Evolutionary conservation across 2,329 filamentous ascomycete species (phyloP).

Genomic region (Chaetomium olivaceum): DNA sequence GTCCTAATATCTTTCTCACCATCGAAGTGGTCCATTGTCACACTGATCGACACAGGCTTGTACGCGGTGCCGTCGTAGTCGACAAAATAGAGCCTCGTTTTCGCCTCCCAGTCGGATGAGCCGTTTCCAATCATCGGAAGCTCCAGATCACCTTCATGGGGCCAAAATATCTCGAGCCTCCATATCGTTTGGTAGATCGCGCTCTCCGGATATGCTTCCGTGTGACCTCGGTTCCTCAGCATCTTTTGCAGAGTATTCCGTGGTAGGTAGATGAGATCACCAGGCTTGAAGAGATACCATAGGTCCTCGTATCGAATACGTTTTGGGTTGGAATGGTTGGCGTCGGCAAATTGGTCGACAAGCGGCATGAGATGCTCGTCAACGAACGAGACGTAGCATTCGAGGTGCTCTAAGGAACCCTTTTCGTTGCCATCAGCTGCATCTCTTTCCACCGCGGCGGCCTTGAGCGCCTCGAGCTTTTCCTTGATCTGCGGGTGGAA

Average conservation of each 20-base stretch:
- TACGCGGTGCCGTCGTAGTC: slow-evolving; percentile 7
- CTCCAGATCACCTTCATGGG: slow-evolving; percentile 1
- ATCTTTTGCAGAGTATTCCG: background rate
- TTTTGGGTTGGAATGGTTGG: slow-evolving; percentile 1
- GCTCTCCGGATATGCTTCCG: background rate
- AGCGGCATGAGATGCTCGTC: slow-evolving; percentile 7
- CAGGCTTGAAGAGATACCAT: slow-evolving; percentile 10
- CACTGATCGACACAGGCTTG: background rate
- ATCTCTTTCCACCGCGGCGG: background rate
- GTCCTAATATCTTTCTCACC: slow-evolving; percentile 5
- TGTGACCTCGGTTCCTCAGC: background rate
- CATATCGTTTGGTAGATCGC: slow-evolving; percentile 4
- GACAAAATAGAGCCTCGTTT: background rate
- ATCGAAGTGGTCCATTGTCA: slow-evolving; percentile 6
- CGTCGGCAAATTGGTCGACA: slow-evolving; percentile 1
- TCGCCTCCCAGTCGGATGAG: slow-evolving; percentile 1
- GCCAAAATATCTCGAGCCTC: slow-evolving; percentile 1
- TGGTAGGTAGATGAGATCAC: slow-evolving; percentile 6
- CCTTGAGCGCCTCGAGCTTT: background rate
- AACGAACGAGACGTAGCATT: slow-evolving; percentile 9
- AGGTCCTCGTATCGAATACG: slow-evolving; percentile 7
- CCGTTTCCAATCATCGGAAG: background rate
- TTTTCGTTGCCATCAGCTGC: background rate
- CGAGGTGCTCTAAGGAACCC: background rate
- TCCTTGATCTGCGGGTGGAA: slow-evolving; percentile 8